These are phyloP conservation scores for Lizonia empirigonia DNA, from an alignment of 2,329 filamentous ascomycete genomes.

Conservation along the genomic window DNA sequence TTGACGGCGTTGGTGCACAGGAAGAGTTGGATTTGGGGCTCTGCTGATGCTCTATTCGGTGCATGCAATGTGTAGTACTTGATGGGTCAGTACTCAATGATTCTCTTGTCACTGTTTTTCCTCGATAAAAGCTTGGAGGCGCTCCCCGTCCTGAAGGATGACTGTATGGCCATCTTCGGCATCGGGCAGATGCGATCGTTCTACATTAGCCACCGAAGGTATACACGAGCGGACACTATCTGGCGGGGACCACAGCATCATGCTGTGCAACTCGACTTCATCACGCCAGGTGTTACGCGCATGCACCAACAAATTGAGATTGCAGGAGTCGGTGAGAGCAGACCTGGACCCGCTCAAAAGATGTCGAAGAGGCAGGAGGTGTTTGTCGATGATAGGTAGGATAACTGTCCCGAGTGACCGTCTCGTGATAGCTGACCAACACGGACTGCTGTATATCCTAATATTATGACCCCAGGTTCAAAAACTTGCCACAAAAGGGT, in stretches of 20 bases:
- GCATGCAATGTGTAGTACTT: neutral
- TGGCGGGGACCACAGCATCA: neutral
- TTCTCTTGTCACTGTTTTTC: too few species aligned
- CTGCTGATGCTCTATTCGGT: neutral
- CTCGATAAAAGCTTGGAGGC: neutral
- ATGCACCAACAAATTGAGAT: conserved; percentile 8
- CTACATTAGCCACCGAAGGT: neutral
- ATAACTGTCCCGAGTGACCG: too few species aligned
- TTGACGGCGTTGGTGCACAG: neutral
- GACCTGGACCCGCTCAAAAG: neutral
- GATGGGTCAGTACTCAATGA: neutral
- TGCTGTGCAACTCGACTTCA: conserved; percentile 2
- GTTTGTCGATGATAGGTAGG: too few species aligned
- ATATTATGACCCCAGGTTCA: too few species aligned
- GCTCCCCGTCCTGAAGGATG: neutral
- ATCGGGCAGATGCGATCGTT: neutral
- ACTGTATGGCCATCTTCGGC: neutral
- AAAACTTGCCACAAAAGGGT: too few species aligned
- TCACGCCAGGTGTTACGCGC: conserved; percentile 8
- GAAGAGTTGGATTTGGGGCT: neutral
- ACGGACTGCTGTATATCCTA: too few species aligned
- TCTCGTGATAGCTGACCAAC: too few species aligned
- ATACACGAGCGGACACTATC: neutral
- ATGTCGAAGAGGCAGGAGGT: too few species aligned
- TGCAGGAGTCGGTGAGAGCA: neutral